These are phyloP conservation scores for Isoetes taiwanensis DNA, from an alignment of 75 land plant species.

Conservation along the genomic window DNA sequence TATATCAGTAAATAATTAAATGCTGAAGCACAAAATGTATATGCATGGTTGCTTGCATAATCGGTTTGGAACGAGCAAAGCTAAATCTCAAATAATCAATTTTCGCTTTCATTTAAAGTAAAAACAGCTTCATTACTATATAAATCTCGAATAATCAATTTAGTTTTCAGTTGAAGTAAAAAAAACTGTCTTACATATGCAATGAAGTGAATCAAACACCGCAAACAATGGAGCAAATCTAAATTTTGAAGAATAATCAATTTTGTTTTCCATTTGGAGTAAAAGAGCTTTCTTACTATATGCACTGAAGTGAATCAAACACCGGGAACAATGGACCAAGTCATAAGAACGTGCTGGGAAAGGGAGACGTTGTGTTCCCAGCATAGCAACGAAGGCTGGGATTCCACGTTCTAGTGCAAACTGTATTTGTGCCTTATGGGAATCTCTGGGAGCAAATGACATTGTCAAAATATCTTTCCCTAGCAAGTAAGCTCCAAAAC, in stretches of 20 bases:
- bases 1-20: background rate
- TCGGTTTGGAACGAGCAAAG: no score
- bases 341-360: conserved; percentile 71
- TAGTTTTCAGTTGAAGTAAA: no score
- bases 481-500: conserved; percentile 72
- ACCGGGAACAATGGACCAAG: conserved; percentile 70
- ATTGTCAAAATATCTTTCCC: conserved; percentile 38
- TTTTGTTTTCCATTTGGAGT: no score
- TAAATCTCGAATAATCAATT: no score
- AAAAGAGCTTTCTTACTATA: conserved; percentile 42
- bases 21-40: background rate
- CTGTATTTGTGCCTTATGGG: conserved; percentile 82
- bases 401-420: conserved; percentile 80
- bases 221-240: conserved; percentile 72
- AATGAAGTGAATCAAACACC: conserved; percentile 70
- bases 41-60: background rate
- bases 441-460: conserved; percentile 87
- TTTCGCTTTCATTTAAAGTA: no score
- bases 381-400: conserved; percentile 78
- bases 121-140: no score
- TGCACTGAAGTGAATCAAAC: conserved; percentile 69
- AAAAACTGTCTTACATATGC: no score
- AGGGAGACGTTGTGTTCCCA: conserved; percentile 69
- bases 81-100: no score
- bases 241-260: no score